A percentile compares a stretch with the other conserved stretches of the same genome.
Conservation (phyloP, 371 early-diverging fungal genomes). For the Zopfochytrium polystomum region DNA sequence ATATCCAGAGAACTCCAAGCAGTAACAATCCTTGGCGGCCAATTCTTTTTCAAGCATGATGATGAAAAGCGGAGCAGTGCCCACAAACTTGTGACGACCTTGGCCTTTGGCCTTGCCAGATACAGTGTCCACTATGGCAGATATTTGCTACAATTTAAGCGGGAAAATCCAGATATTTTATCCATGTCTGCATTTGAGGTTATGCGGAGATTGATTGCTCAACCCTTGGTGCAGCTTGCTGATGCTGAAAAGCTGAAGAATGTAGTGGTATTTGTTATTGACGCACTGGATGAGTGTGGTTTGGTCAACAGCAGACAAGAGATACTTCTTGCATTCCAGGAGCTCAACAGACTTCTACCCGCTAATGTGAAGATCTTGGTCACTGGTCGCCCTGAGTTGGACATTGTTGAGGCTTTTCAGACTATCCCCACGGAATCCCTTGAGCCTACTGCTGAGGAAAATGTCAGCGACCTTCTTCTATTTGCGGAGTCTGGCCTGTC, state of each 20-base stretch:
- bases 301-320: constrained; percentile 9
- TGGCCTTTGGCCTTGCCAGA: too few relatives aligned
- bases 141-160: constrained; percentile 6
- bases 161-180: constrained; percentile 2
- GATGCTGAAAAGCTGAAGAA: neutral
- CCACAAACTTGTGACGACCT: constrained; percentile 17
- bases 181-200: constrained; percentile 4
- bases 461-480: constrained; percentile 7
- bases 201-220: constrained; percentile 1
- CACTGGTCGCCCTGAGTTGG: too few relatives aligned
- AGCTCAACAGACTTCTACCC: too few relatives aligned
- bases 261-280: constrained; percentile 22
- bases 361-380: constrained; percentile 18
- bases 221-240: constrained; percentile 1
- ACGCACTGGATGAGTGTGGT: constrained; percentile 32
- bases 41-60: too few relatives aligned
- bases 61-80: too few relatives aligned
- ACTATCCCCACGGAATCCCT: neutral
- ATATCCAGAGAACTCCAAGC: constrained; percentile 20
- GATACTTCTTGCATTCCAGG: constrained; percentile 17
- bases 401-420: constrained; percentile 18
- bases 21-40: constrained; percentile 20
- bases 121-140: constrained; percentile 7
- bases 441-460: constrained; percentile 15
- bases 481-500: constrained; percentile 6